Evolutionary conservation across 1,284 basidiomycete genomes (phyloP), one percentile per base, ranked within the genome.

Genomic region (Pseudozyma thailandica): DNA sequence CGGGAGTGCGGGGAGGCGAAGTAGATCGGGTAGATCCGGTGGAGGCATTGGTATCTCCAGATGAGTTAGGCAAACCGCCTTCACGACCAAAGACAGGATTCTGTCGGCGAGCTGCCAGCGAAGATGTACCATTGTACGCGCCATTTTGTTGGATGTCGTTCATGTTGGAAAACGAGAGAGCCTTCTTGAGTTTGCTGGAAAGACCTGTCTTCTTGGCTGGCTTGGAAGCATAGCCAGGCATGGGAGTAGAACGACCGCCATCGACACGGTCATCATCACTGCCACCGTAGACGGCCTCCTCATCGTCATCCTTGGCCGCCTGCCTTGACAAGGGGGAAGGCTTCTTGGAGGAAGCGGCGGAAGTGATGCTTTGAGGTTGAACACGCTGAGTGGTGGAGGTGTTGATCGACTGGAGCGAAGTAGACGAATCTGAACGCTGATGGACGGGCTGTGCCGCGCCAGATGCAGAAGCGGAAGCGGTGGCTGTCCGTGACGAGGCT

Each of bases 11-110:
- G 16, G 75, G 77, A 47, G 75, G 76, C 35, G 77, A 79, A 7
- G 77, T 73, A 41, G 75, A 79, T n/a, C 73, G 59, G 9, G 75
- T 73, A 3, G 73, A 75, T n/a, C 77, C 75, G 12, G 75, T 70
- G 15, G 75, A 77, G n/a, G 65, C 77, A n/a, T 75, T 71, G 30
- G 74, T 74, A 49, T 77, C 72, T 16, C 61, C 66, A 4, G 70
- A 77, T 27, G 75, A 64, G 56, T 73, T 72, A 37, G 71, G 58
- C 46, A 64, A 52, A 25, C 59, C 60, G 18, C 65, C 69, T 25
- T 23, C 21, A 6, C 57, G 64, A 23, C 64, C 71, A 26, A 51
- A 55, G 9, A 62, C 53, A 15, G 39, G 28, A 41, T 56, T 48
- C 41, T 39, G 44, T 50, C 45, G 21, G 45, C 47, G 18, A 10